These are phyloP conservation scores for Fusarium annulatum DNA, from an alignment of 2,329 filamentous ascomycete species.

Conservation along the genomic window DNA sequence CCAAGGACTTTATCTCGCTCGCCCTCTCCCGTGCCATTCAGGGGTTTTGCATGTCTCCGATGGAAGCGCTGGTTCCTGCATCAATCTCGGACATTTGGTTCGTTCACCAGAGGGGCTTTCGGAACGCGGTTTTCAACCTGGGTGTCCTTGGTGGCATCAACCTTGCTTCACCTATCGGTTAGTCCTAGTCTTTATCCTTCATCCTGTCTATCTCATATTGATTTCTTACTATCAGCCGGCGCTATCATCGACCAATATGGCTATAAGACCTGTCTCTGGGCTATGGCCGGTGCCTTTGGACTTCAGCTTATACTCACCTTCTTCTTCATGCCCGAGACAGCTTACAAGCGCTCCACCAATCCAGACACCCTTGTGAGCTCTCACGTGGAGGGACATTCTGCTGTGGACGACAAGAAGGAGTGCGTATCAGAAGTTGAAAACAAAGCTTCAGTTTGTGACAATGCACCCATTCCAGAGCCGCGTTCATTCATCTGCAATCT, in stretches of 20 bases:
- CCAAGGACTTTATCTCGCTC: neutral
- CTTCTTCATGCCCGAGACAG: slow-evolving; percentile 4
- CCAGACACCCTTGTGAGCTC: accelerated
- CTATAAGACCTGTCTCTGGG: neutral
- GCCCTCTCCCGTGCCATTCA: neutral
- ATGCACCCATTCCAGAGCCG: accelerated
- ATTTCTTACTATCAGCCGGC: neutral
- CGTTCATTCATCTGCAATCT: neutral
- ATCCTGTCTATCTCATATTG: neutral
- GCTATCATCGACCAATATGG: neutral
- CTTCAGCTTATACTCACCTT: neutral
- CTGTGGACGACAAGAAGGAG: accelerated
- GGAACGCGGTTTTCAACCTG: neutral
- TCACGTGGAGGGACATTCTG: accelerated
- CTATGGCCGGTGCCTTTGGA: neutral
- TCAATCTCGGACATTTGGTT: neutral
- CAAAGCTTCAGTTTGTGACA: accelerated
- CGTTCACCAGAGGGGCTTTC: neutral
- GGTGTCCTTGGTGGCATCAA: slow-evolving; percentile 1
- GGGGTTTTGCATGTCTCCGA: neutral
- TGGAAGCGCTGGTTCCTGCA: neutral
- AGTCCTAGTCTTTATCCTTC: neutral
- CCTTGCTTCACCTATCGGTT: neutral
- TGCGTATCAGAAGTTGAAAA: neutral
- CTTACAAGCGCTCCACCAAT: neutral